Evolutionary conservation across 768 basidiomycete species (phyloP), one percentile per base, ranked within the genome.

Genomic region (Gautieria morchelliformis): DNA sequence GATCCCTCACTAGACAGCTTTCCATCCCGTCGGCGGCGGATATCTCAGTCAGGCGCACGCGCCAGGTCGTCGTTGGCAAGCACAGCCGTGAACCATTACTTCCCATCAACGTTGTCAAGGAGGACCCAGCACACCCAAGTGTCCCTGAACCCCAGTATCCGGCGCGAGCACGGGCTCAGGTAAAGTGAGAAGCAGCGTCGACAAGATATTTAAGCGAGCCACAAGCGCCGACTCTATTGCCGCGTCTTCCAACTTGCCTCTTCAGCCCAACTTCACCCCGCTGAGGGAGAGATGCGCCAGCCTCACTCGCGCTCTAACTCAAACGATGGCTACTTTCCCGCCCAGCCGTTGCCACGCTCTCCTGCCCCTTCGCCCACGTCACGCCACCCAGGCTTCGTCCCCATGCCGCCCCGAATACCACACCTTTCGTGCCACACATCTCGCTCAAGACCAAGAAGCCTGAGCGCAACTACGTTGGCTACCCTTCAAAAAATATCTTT

Each of bases 401-500:
- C 45, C 24, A 52, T 30, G 33, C 37, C 49, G 30, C 55, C 62
- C 37, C 59, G 37, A 30, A 44, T 55, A 14, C 62, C 45, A 27
- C 44, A 53, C 39, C 41, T 58, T 60, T 64, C 40, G 58, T 56
- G 15, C 61, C 63, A 71, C 19, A 76, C 73, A 20, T 63, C 72
- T 41, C 61, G 70, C 22, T 67, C 72, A 66, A 68, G 46, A 77
- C 76, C 0, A 71, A 72, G 7, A 72, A 74, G 48, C 68, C 66
- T 22, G 62, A 80, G 52, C 79, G 79, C 35, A 81, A 82, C 53
- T 84, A 85, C 68, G 72, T 83, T 61, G 68, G 75, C 19, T 82
- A 89, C 66, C 81, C 83, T 1, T 89, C 89, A 3, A 74, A 81
- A 56, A 93, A 92, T 70, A 74, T 73, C 42, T 95, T 92, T 71